Percentiles rank a stretch among this genome's conserved stretches.
These are phyloP conservation scores for Fusarium anthophilum DNA, from an alignment of 2,329 filamentous ascomycete species.

Conservation along the genomic window DNA sequence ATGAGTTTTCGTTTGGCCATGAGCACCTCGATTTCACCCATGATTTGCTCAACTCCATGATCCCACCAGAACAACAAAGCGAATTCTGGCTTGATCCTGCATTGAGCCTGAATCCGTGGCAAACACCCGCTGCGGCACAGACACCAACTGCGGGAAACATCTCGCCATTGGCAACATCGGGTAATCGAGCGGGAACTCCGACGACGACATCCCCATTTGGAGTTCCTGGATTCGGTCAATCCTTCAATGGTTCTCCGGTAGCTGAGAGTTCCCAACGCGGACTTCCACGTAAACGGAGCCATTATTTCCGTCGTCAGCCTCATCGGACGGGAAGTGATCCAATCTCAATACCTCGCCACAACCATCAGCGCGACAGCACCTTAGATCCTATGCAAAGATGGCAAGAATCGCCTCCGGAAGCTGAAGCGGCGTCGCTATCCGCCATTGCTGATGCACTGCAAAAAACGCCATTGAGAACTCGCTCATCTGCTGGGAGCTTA, in stretches of 20 bases:
- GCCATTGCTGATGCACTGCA: slow-evolving; percentile 30
- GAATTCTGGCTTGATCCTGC: not conserved
- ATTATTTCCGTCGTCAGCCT: slow-evolving; percentile 8
- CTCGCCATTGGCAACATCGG: not conserved
- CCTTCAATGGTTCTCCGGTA: not conserved
- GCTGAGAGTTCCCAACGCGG: not conserved
- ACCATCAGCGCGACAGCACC: not conserved
- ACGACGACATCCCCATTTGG: not conserved
- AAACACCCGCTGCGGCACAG: not conserved
- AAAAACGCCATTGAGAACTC: slow-evolving; percentile 5
- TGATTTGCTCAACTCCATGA: not conserved
- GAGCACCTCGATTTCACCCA: not conserved
- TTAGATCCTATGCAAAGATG: slow-evolving; percentile 36
- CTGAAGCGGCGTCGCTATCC: slow-evolving; percentile 32
- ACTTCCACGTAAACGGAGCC: slow-evolving; percentile 20
- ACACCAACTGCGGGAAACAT: not conserved
- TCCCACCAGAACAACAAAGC: not conserved
- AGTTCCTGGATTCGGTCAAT: not conserved
- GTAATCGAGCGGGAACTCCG: not conserved
- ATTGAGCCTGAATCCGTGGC: not conserved
- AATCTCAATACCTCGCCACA: slow-evolving; percentile 8
- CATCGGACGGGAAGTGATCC: not conserved
- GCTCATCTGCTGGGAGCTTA: slow-evolving; percentile 22
- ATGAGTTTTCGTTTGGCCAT: not conserved
- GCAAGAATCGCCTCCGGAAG: slow-evolving; percentile 38